Evolutionary conservation across 306 rosid species (phyloP), one percentile per base, ranked within the genome.

Genomic region (Fagus sylvatica): DNA sequence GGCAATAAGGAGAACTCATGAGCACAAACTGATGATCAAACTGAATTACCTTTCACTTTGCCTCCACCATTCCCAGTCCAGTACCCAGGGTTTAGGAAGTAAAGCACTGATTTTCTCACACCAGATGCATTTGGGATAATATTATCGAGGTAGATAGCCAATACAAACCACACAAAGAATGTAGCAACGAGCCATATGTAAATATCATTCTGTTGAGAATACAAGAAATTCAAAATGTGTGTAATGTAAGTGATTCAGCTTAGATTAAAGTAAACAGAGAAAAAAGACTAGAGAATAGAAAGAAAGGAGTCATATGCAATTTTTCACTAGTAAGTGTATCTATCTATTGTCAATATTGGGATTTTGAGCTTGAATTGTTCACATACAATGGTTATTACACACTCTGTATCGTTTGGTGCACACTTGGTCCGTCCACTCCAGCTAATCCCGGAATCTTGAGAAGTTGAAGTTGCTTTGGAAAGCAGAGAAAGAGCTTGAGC

Each of bases 61-160:
- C 83, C 81, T 76, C 93, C 96, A 79, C 92, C 90, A 77, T 75
- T 85, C 76, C 97, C 97, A 0, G 76, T 78, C 97, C 97, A 92
- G 74, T 94, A 94, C 54, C 87, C 62, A 8, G 93, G 98, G 33
- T 79, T 84, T 54, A 94, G 76, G 78, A 94, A 94, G 86, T 94
- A 92, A 37, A 88, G 80, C 68, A 76, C 71, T 16, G 97, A 85
- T 82, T 89, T 94, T 82, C 97, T 89, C 78, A 94, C 90, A 75
- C 98, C 98, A 68, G 91, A 85, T 41, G 88, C 93, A 84, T 92
- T 90, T 22, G 96, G 98, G 69, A 92, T 81, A 76, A 94, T 85
- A 85, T 94, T 94, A 76, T 92, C 95, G 2, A 94, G 87, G 91
- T 94, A 94, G 76, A 94, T 79, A 67, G 98, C 97, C 83, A 94